These are phyloP conservation scores for Petrea volubilis DNA, from an alignment of 257 asterid species.

Conservation along the genomic window DNA sequence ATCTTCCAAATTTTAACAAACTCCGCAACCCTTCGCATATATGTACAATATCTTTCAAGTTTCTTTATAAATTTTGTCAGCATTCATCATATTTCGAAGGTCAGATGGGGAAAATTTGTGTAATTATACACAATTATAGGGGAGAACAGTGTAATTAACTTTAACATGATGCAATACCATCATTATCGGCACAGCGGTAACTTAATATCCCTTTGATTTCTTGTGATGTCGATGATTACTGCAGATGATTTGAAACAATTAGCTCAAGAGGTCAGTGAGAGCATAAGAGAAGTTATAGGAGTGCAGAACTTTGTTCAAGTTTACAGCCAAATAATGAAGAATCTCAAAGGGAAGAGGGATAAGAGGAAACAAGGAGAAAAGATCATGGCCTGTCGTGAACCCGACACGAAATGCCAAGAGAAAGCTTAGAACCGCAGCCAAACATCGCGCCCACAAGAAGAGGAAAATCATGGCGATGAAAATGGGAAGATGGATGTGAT, in stretches of 20 bases:
- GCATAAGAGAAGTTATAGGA: slow-evolving; percentile 63
- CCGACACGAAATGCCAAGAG: slow-evolving; percentile 89
- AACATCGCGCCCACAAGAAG: slow-evolving; percentile 77
- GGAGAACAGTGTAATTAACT: too few species aligned
- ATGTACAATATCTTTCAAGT: too few species aligned
- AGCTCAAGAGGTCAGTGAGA: slow-evolving; percentile 62
- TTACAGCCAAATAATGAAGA: slow-evolving; percentile 61
- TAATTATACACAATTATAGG: too few species aligned
- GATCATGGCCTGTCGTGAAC: slow-evolving; percentile 83
- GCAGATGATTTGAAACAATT: slow-evolving; percentile 78
- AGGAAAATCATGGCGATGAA: slow-evolving; percentile 75
- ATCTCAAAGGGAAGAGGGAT: slow-evolving; percentile 71
- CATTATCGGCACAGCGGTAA: not conserved
- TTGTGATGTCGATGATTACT: not conserved
- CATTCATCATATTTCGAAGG: too few species aligned
- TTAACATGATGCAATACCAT: too few species aligned
- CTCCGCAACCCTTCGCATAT: too few species aligned
- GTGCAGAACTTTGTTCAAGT: slow-evolving; percentile 55
- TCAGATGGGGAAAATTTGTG: too few species aligned
- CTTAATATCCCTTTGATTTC: not conserved
- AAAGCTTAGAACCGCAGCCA: slow-evolving; percentile 72
- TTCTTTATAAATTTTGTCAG: too few species aligned
- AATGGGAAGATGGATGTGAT: slow-evolving; percentile 70
- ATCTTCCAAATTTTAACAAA: too few species aligned
- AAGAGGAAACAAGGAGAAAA: slow-evolving; percentile 86